phyloP scores from a whole-genome alignment of 345 rosid species.

The Chamaenerion angustifolium region DNA sequence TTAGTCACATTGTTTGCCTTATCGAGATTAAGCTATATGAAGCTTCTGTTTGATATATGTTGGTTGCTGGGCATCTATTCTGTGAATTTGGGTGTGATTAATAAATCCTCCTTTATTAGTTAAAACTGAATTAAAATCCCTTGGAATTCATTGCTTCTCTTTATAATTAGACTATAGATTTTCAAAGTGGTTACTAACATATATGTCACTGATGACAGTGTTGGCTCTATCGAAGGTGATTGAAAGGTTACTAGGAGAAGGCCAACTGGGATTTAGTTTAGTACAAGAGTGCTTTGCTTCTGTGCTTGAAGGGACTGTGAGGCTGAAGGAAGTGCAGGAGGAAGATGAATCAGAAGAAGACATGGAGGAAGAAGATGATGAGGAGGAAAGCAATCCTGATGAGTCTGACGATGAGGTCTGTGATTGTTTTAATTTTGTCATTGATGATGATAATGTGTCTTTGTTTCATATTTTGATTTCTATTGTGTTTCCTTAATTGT shows the following conservation, averaged over 20 bases:
- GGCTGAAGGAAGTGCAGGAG: conserved; percentile 42
- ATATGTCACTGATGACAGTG: conserved; percentile 24
- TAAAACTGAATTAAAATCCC: no score
- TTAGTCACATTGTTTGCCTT: conserved; percentile 15
- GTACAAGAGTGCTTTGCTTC: conserved; percentile 38
- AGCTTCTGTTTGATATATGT: no score
- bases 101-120: no score
- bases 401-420: conserved; percentile 49
- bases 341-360: conserved; percentile 35
- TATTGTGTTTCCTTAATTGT: no score
- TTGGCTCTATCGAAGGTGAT: conserved; percentile 46
- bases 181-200: neutral
- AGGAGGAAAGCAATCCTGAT: conserved; percentile 20
- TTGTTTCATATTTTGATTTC: no score
- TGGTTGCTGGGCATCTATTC: no score
- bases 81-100: no score
- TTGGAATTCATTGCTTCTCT: no score
- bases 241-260: conserved; percentile 41
- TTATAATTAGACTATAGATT: no score
- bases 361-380: conserved; percentile 34
- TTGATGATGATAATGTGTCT: neutral
- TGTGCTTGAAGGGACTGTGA: conserved; percentile 41
- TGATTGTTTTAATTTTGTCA: no score
- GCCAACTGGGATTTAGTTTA: conserved; percentile 22
- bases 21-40: no score